Evolutionary conservation across 2,329 filamentous ascomycete species (phyloP).

Genomic region (Botrytis medusae): DNA sequence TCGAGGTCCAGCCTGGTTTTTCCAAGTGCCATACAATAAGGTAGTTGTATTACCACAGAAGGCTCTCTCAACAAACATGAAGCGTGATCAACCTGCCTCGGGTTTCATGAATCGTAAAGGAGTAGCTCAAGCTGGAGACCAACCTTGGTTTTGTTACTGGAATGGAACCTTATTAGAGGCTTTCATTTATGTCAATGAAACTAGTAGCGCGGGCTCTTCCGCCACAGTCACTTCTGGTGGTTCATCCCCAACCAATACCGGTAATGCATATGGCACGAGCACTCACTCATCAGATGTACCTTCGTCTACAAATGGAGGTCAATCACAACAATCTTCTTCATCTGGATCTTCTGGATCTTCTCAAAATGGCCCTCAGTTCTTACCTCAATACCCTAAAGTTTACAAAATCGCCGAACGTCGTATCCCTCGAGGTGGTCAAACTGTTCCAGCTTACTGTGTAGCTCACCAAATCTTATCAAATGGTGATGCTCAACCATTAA

Average conservation of each 20-base stretch:
- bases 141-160: constrained; percentile 70
- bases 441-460: constrained; percentile 59
- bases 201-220: constrained; percentile 38
- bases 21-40: constrained; percentile 63
- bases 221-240: constrained; percentile 16
- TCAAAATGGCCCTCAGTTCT: constrained; percentile 30
- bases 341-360: constrained; percentile 24
- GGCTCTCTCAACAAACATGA: constrained; percentile 24
- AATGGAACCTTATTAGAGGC: constrained; percentile 66
- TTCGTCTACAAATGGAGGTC: constrained; percentile 30
- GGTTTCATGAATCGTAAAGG: constrained; percentile 40
- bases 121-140: constrained; percentile 52
- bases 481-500: constrained; percentile 39
- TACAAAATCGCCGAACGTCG: constrained; percentile 68
- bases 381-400: constrained; percentile 52
- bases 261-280: background rate
- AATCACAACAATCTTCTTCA: constrained; percentile 20
- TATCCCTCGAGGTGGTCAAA: constrained; percentile 30
- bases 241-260: background rate
- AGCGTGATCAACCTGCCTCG: constrained; percentile 23
- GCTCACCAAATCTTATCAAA: constrained; percentile 60
- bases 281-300: constrained; percentile 32
- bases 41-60: constrained; percentile 52
- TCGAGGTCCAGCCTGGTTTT: constrained; percentile 63
- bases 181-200: constrained; percentile 60